These are phyloP conservation scores for Pichia sp. DNA, from an alignment of 1,139 yeast genomes.

Conservation along the genomic window DNA sequence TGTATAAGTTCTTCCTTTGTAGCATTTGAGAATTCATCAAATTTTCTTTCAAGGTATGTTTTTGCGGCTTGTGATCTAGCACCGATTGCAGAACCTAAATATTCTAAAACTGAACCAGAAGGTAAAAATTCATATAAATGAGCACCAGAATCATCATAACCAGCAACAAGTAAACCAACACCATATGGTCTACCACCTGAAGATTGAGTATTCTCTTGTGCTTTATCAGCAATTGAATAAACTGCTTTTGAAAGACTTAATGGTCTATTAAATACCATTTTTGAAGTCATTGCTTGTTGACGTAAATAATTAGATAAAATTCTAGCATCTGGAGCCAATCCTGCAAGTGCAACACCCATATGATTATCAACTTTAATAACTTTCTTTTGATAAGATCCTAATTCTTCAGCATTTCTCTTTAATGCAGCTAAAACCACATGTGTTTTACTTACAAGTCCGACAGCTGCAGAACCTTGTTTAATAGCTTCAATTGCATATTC, in stretches of 20 bases:
- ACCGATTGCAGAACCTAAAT: constrained; percentile 92
- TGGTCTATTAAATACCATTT: constrained; percentile 83
- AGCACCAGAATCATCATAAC: constrained; percentile 90
- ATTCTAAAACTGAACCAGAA: constrained; percentile 87
- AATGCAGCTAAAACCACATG: constrained; percentile 91
- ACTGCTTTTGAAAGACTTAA: constrained; percentile 82
- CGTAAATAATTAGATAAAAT: constrained; percentile 83
- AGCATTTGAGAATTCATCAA: constrained; percentile 58
- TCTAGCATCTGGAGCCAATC: constrained; percentile 97
- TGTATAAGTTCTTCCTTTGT: constrained; percentile 69
- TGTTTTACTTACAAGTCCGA: constrained; percentile 78
- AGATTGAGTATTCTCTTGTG: constrained; percentile 92
- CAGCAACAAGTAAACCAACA: constrained; percentile 88
- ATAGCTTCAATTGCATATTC: constrained; percentile 97
- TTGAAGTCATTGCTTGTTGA: constrained; percentile 86
- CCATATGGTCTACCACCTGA: constrained; percentile 98
- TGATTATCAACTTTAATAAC: constrained; percentile 88
- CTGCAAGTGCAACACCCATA: constrained; percentile 92
- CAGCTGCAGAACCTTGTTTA: constrained; percentile 97
- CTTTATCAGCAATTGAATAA: constrained; percentile 85
- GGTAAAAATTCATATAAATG: constrained; percentile 95
- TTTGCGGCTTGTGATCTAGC: constrained; percentile 98
- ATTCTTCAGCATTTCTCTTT: constrained; percentile 93
- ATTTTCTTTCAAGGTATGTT: constrained; percentile 85
- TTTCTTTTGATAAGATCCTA: constrained; percentile 94